Evolutionary conservation across 202 grass and related monocot genomes (phyloP).

Genomic region (Musa balbisiana): DNA sequence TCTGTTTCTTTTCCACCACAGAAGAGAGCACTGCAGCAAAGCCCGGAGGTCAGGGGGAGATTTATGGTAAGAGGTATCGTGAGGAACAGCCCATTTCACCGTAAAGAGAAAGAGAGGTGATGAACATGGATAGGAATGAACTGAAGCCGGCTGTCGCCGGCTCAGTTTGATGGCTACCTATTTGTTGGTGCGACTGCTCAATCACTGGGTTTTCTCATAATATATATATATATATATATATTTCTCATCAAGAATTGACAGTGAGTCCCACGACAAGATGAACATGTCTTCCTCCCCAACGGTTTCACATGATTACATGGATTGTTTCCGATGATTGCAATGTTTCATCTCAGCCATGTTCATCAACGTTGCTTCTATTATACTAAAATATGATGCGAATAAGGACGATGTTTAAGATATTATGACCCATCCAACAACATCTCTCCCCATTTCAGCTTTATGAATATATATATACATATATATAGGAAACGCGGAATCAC

Average conservation of each 20-base stretch:
- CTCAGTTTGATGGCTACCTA: background rate
- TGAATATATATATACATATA: too few relatives aligned
- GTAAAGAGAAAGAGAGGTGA: conserved; percentile 1
- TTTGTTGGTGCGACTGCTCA: background rate
- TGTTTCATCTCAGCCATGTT: too few relatives aligned
- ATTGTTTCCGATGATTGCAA: too few relatives aligned
- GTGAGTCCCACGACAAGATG: background rate
- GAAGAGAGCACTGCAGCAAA: conserved; percentile 8
- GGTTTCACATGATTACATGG: background rate
- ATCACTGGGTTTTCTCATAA: background rate
- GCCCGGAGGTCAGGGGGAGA: conserved; percentile 19
- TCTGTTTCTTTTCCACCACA: background rate
- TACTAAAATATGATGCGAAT: too few relatives aligned
- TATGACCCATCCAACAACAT: too few relatives aligned
- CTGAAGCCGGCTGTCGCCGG: conserved; percentile 5
- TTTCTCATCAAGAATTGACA: background rate
- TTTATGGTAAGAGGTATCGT: conserved; percentile 40
- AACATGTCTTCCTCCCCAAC: background rate
- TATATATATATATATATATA: too few relatives aligned
- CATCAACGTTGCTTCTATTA: too few relatives aligned
- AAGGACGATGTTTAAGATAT: too few relatives aligned
- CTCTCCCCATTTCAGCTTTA: too few relatives aligned
- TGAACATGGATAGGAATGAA: background rate
- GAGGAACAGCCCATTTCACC: conserved; percentile 43
- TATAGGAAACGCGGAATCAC: too few relatives aligned